Conservation (phyloP, 768 basidiomycete species). For the Candolleomyces aberdarensis region DNA sequence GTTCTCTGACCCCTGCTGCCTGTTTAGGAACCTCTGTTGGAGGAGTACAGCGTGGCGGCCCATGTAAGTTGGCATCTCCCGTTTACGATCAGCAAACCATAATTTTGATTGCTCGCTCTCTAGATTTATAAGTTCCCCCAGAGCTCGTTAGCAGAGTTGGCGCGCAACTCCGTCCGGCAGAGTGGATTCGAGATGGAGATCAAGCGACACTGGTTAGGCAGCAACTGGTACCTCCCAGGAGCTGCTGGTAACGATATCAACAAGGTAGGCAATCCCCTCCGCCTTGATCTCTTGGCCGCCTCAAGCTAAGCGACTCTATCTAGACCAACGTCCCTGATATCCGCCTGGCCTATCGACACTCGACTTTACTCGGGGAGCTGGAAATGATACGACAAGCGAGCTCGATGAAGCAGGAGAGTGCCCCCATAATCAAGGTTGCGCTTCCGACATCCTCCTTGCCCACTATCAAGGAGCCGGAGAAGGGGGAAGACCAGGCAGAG, state of each 20-base stretch:
- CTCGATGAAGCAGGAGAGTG: not conserved
- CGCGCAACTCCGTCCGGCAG: constrained; percentile 96
- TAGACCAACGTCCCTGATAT: constrained; percentile 98
- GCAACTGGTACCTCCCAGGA: constrained; percentile 91
- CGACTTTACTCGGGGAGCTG: constrained; percentile 85
- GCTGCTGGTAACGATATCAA: constrained; percentile 94
- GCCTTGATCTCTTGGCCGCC: not conserved
- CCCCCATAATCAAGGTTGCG: not conserved
- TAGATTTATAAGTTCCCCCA: constrained; percentile 97
- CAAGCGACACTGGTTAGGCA: constrained; percentile 93
- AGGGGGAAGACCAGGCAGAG: not conserved
- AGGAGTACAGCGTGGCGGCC: constrained; percentile 97
- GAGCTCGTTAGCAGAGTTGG: constrained; percentile 91
- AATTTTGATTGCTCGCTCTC: not conserved
- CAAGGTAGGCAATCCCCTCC: constrained; percentile 53
- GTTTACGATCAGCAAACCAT: not conserved
- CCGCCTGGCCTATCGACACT: constrained; percentile 86
- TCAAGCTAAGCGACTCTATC: too few species aligned
- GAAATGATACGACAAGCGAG: constrained; percentile 46
- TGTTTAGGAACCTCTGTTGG: constrained; percentile 82
- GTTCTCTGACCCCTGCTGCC: not conserved
- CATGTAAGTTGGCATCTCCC: constrained; percentile 53
- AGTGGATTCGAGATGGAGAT: constrained; percentile 99
- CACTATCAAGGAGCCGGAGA: not conserved
- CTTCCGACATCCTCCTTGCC: not conserved